Evolutionary conservation across 768 basidiomycete species (phyloP), one percentile per base, ranked within the genome.

Genomic region (Gloeopeniophorella convolvens): DNA sequence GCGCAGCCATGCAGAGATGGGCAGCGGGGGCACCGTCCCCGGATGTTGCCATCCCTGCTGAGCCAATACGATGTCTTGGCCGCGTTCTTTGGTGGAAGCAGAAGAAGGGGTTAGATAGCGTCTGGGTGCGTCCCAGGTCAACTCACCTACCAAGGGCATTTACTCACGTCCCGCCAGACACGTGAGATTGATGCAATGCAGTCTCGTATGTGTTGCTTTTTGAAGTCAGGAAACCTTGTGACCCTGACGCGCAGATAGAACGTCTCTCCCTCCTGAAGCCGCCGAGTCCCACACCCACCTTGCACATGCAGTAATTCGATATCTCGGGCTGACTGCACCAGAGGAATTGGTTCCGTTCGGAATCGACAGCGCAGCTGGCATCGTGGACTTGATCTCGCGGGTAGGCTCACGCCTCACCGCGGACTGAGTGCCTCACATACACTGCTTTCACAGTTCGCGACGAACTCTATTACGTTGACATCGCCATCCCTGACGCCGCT

Each of bases 381-480:
- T 92, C 12, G 79, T 86, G 1, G 79, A 81, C 57, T 60, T 84
- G 21, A 77, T 85, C 42, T 90, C 89, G 15, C 72, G 78, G 46
- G 89, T 89, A 58, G 32, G 78, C 66, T 11, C 43, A 34, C 21
- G 23, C 8, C 20, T n/a, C n/a, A n/a, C n/a, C n/a, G n/a, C 30
- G 20, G 4, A 3, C 20, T 21, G 12, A 9, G 4, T 16, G 7
- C 30, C 18, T 39, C 46, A 26, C n/a, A n/a, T n/a, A n/a, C n/a
- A n/a, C n/a, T n/a, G n/a, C n/a, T 60, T 59, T 42, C 41, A 27
- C 18, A 98, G 93, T 93, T 97, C 63, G 79, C 81, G 9, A 88
- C 89, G 6, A 99, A 99, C 63, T 85, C 95, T 0, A 88, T 97
- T 62, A 85, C 93, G 0, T 68, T 96, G 9, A 84, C 91, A 1